A percentile compares a stretch with the other conserved stretches of the same genome.
phyloP scores from a whole-genome alignment of 371 early-diverging fungal species.

The Haplosporangium sp. region DNA sequence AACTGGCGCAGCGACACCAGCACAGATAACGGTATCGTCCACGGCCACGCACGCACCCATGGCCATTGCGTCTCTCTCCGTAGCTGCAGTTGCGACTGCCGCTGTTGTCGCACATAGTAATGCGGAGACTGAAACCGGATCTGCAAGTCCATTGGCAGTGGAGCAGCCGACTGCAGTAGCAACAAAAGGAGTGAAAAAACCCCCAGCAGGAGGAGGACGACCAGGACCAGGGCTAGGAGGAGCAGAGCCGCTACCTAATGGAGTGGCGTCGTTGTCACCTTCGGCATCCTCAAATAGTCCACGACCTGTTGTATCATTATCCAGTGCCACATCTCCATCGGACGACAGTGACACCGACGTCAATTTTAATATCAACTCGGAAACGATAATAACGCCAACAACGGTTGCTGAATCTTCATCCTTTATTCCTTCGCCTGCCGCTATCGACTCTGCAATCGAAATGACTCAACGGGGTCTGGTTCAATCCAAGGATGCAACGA shows the following conservation, averaged over 20 bases:
- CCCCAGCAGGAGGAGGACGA: too few species aligned
- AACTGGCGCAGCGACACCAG: background rate
- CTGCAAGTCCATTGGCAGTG: conserved; percentile 11
- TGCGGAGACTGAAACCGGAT: conserved; percentile 15
- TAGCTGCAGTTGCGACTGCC: background rate
- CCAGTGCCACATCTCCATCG: background rate
- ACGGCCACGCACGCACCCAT: too few species aligned
- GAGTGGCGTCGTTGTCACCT: background rate
- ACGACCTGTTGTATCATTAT: background rate
- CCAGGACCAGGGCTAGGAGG: too few species aligned
- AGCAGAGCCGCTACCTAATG: too few species aligned
- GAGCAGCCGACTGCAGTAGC: conserved; percentile 12
- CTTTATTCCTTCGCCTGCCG: conserved; percentile 2
- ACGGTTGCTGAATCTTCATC: background rate
- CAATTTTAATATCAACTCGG: conserved; percentile 23
- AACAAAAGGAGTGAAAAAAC: too few species aligned
- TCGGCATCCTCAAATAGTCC: conserved; percentile 28
- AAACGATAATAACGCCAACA: background rate
- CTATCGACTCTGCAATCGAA: conserved; percentile 1
- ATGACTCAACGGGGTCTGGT: conserved; percentile 10
- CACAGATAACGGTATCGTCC: background rate
- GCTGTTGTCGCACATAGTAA: conserved; percentile 9
- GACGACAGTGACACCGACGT: background rate
- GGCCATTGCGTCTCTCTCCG: background rate
- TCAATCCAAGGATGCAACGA: conserved; percentile 28